Percentiles rank a stretch among this genome's conserved stretches.
Conservation (phyloP, 768 basidiomycete genomes). For the Ramaria sp. region DNA sequence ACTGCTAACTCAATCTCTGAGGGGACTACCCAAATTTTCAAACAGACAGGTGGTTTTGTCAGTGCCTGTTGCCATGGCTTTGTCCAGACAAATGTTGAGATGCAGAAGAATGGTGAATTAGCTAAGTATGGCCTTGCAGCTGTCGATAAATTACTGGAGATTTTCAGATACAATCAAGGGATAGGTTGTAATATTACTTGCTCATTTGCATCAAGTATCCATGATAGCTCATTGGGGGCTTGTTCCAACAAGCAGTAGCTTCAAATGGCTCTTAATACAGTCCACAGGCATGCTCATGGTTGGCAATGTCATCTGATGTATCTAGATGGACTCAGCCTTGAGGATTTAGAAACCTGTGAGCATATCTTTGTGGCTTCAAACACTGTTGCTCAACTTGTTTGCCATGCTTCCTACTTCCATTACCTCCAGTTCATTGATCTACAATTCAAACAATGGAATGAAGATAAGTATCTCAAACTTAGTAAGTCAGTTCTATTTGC, state of each 20-base stretch:
- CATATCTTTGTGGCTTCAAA: neutral
- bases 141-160: conserved; percentile 7
- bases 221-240: conserved; percentile 6
- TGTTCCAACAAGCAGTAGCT: neutral
- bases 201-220: conserved; percentile 12
- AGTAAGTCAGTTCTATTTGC: conserved; percentile 7
- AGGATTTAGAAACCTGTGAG: neutral
- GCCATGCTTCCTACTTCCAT: conserved; percentile 19
- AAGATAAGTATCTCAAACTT: conserved; percentile 20
- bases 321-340: no score
- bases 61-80: conserved; percentile 26
- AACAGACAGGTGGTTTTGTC: conserved; percentile 29
- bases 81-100: conserved; percentile 20
- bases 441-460: conserved; percentile 24
- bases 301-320: no score
- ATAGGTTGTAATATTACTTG: conserved; percentile 18
- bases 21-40: conserved; percentile 15
- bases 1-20: neutral
- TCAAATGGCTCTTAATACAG: conserved; percentile 14
- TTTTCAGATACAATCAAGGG: conserved; percentile 8
- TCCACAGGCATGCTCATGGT: conserved; percentile 15
- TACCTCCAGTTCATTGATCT: conserved; percentile 20
- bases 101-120: conserved; percentile 21
- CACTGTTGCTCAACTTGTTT: neutral
- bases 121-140: conserved; percentile 16